Evolutionary conservation across 345 rosid species (phyloP).

Genomic region (Adansonia digitata): DNA sequence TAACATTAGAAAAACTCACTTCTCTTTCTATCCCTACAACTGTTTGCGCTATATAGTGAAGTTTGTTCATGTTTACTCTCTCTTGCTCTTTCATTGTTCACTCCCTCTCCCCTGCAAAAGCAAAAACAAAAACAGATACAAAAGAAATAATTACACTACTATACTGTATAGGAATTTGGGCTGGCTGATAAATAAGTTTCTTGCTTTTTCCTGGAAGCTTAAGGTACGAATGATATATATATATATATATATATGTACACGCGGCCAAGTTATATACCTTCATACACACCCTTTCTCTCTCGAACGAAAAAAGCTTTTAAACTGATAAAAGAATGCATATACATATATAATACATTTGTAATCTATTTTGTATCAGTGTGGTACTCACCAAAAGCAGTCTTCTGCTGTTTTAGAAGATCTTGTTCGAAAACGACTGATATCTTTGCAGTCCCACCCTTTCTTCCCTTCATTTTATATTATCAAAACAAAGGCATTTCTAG

Average conservation of each 20-base stretch:
- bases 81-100: too few relatives aligned
- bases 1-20: background rate
- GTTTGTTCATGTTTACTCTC: background rate
- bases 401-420: too few relatives aligned
- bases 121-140: too few relatives aligned
- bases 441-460: too few relatives aligned
- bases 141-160: too few relatives aligned
- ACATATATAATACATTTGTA: background rate
- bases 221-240: slow-evolving; percentile 19
- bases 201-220: background rate
- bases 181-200: background rate
- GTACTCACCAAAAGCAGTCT: too few relatives aligned
- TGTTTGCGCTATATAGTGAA: background rate
- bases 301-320: background rate
- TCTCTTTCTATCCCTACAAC: too few relatives aligned
- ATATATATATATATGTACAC: too few relatives aligned
- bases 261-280: background rate
- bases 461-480: too few relatives aligned
- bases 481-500: too few relatives aligned
- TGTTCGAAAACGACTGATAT: too few relatives aligned
- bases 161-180: background rate
- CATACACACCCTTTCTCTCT: background rate
- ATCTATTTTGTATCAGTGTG: too few relatives aligned
- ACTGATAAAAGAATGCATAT: background rate
- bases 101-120: background rate